Evolutionary conservation across 192 early-diverging fungal species (phyloP).

Genomic region (Entomortierella parvispora): DNA sequence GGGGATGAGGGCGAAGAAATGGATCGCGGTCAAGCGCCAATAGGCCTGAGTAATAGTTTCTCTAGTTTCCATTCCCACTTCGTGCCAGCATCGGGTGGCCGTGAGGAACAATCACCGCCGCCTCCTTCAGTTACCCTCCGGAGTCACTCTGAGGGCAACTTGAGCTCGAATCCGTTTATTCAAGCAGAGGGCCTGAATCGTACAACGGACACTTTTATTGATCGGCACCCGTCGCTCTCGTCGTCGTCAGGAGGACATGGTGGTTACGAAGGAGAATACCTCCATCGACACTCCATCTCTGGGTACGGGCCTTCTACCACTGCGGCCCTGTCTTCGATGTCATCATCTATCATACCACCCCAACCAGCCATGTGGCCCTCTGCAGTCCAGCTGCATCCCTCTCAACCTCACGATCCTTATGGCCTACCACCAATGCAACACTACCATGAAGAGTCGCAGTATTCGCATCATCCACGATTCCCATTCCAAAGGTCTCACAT

Average conservation of each 20-base stretch:
- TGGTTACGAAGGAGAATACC: neutral
- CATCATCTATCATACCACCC: neutral
- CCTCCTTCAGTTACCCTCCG: neutral
- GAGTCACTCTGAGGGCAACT: slow-evolving; percentile 16
- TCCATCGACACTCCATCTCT: slow-evolving; percentile 28
- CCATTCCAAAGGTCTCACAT: neutral
- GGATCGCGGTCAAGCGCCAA: neutral
- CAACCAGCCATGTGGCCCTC: slow-evolving; percentile 1
- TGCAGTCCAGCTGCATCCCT: neutral
- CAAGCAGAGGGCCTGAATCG: neutral
- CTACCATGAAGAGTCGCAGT: neutral
- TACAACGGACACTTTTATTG: neutral
- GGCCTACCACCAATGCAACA: slow-evolving; percentile 10
- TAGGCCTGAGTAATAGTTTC: too few species aligned
- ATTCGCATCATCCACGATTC: neutral
- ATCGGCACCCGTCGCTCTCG: neutral
- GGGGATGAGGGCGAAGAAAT: neutral
- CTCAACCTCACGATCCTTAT: neutral
- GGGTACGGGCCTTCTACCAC: neutral
- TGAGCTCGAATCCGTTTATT: neutral
- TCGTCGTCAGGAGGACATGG: neutral
- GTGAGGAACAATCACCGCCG: neutral
- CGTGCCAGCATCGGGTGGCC: neutral
- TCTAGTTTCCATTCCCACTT: neutral
- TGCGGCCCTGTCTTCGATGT: neutral